phyloP scores from a whole-genome alignment of 2,329 filamentous ascomycete species.

The Cladosporium velox region DNA sequence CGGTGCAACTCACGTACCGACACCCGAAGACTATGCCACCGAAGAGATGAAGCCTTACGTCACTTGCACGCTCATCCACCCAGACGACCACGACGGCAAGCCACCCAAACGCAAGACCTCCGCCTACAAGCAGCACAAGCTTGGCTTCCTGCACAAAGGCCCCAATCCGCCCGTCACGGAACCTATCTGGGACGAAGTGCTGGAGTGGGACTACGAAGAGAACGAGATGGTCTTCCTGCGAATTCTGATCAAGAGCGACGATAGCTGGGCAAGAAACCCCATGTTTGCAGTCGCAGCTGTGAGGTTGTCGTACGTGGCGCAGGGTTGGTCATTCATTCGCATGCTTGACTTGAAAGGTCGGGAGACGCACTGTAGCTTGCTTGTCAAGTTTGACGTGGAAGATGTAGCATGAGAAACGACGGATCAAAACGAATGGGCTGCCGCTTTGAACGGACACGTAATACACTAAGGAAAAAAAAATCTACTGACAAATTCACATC shows the following conservation, averaged over 20 bases:
- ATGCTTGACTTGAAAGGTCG: slow-evolving; percentile 66
- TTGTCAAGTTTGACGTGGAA: slow-evolving; percentile 62
- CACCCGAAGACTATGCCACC: slow-evolving; percentile 53
- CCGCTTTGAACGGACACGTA: not conserved
- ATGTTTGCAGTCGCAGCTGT: slow-evolving; percentile 63
- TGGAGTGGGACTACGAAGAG: slow-evolving; percentile 70
- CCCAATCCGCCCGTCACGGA: slow-evolving; percentile 63
- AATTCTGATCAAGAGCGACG: slow-evolving; percentile 67
- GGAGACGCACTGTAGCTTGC: slow-evolving; percentile 63
- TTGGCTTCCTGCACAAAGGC: slow-evolving; percentile 58
- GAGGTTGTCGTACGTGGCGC: slow-evolving; percentile 57
- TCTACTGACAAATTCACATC: not conserved
- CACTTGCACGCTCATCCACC: slow-evolving; percentile 65
- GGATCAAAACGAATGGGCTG: not conserved
- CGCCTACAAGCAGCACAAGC: slow-evolving; percentile 61
- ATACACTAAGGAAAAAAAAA: not conserved
- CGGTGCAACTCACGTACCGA: slow-evolving; percentile 63
- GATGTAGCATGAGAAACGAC: slow-evolving; percentile 34
- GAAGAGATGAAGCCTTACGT: slow-evolving; percentile 64
- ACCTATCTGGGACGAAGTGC: slow-evolving; percentile 65
- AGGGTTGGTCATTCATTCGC: slow-evolving; percentile 64
- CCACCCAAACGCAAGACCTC: slow-evolving; percentile 63
- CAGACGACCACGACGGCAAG: slow-evolving; percentile 51
- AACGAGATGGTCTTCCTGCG: slow-evolving; percentile 66
- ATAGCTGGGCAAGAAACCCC: slow-evolving; percentile 63